Conservation (phyloP, 2,329 filamentous ascomycete genomes). For the Basipetospora chlamydospora region DNA sequence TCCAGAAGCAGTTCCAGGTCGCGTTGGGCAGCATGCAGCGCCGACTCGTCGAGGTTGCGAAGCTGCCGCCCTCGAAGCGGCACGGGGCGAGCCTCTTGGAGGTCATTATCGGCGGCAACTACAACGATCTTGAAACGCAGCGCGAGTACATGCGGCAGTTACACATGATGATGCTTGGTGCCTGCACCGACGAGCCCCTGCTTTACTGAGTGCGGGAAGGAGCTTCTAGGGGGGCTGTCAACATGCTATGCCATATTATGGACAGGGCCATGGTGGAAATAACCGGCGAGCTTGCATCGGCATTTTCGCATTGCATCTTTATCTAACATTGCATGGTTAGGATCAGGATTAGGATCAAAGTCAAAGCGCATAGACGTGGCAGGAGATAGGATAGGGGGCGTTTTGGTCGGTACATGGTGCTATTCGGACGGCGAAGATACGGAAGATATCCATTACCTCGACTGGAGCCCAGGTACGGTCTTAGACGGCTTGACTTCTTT, state of each 20-base stretch:
- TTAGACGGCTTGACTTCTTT: neutral
- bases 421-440: conserved; percentile 1
- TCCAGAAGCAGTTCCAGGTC: conserved; percentile 54
- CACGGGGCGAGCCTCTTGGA: conserved; percentile 6
- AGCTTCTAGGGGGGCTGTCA: neutral
- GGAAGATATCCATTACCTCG: too few species aligned
- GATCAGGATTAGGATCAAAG: neutral
- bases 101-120: conserved; percentile 9
- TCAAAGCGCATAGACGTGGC: neutral
- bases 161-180: neutral
- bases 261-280: neutral
- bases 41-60: conserved; percentile 39
- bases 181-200: neutral
- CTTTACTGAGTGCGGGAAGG: neutral
- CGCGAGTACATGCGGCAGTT: conserved; percentile 4
- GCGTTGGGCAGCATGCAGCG: conserved; percentile 43
- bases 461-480: neutral
- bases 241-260: neutral
- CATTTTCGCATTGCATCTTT: neutral
- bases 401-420: neutral
- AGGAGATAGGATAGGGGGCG: neutral
- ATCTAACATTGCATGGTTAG: neutral
- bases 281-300: neutral
- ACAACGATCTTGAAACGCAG: conserved; percentile 8
- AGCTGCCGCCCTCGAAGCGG: conserved; percentile 10